Base-by-base conservation (phyloP, 768 basidiomycete species). In the Mycena rebaudengoi region DNA sequence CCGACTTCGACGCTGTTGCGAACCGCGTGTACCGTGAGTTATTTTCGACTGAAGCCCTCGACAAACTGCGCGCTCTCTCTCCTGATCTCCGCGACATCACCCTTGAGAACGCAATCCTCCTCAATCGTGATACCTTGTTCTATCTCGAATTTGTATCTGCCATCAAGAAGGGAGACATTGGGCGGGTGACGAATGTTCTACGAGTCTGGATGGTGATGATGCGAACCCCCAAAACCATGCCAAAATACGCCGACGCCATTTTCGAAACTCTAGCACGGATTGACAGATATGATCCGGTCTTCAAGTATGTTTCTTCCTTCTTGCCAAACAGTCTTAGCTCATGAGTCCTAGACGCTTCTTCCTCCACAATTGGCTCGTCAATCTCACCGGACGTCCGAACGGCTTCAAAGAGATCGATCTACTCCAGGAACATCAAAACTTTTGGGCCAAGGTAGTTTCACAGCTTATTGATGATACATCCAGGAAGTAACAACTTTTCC, bases 111-210 rank as follows among this genome's bases (percentile, higher is more conserved):
- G 32, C 39, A 0, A 30, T 62, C 13, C 65, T 71, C 13, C 68
- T 43, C 25, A 66, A 70, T 53, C 65, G 68, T n/a, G 70, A 72
- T 45, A 50, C 58, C 1, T 35, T 72, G 7, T 45, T 64, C 16
- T 72, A 69, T 30, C 43, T 63, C 8, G 65, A 62, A n/a, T 35
- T 71, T 32, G 54, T 57, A 0, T 45, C 53, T 32, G 70, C 71
- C 1, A 65, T 71, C 62, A 70, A 69, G 35, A 26, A 40, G 26
- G 71, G 71, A 10, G 71, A 69, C n/a, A 68, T 72, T 20, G 71
- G 71, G 13, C 52, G 68, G 3, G 65, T 72, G 3, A 30, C 64
- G 16, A 60, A 62, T 16, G 59, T 65, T 2, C 39, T 68, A 4
- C 16, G 26, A 2, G 26, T 57, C 7, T 68, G 58, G 57, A 68